Evolutionary conservation across 805 yeast genomes (phyloP), one percentile per base, ranked within the genome.

Genomic region (Barnettozyma populi): DNA sequence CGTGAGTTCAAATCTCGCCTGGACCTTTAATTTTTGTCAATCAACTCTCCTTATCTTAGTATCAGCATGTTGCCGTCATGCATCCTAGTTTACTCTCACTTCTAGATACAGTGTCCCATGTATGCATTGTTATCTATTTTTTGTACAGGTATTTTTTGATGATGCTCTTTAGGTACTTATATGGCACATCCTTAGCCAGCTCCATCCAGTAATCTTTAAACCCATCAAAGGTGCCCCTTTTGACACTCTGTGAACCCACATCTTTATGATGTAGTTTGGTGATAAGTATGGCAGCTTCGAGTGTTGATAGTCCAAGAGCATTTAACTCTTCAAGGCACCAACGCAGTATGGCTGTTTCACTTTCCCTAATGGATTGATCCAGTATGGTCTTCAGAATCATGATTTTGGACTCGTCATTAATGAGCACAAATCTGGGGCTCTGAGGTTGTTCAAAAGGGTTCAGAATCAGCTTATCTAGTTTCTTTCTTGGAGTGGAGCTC

Each of bases 1-100:
- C 63, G 55, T 64, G 65, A 60, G 65, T 60, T 61, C 65, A 60
- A 61, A 55, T 61, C 65, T 60, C 64, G 65, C 55, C 65, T 59
- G 61, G 59, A 60, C 61, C 65, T 55, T 8, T n/a, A n/a, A 31
- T 41, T 43, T 51, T 44, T 51, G 49, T 48, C n/a, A n/a, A n/a
- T n/a, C n/a, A n/a, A n/a, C n/a, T n/a, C n/a, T n/a, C n/a, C n/a
- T n/a, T n/a, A n/a, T n/a, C n/a, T n/a, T n/a, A n/a, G n/a, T n/a
- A n/a, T n/a, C n/a, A n/a, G n/a, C n/a, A n/a, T n/a, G n/a, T n/a
- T n/a, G n/a, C n/a, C n/a, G n/a, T n/a, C n/a, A n/a, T n/a, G n/a
- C n/a, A n/a, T n/a, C n/a, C n/a, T n/a, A n/a, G n/a, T n/a, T n/a
- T n/a, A n/a, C n/a, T n/a, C n/a, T n/a, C n/a, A 23, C 7, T 23